Evolutionary conservation across 306 rosid species (phyloP).

Genomic region (Fragaria ananassa): DNA sequence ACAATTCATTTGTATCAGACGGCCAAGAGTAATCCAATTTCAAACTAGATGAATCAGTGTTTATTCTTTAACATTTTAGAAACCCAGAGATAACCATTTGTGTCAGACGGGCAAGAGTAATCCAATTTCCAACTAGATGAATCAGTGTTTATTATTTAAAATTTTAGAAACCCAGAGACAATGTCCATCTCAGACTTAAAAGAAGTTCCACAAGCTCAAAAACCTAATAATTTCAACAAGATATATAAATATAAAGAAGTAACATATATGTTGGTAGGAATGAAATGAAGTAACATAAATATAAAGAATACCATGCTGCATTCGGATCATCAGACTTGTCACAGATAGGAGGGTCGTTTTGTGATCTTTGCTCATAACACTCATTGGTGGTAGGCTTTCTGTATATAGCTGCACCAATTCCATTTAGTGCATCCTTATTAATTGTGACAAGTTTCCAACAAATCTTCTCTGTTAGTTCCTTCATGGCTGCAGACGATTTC

Average conservation of each 20-base stretch:
- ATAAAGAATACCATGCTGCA: slow-evolving; percentile 78
- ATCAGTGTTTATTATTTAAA: neutral
- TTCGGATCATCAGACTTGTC: slow-evolving; percentile 65
- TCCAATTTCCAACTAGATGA: slow-evolving; percentile 5
- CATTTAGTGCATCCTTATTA: slow-evolving; percentile 74
- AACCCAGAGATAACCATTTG: slow-evolving; percentile 19
- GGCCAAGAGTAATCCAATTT: neutral
- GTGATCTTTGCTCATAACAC: slow-evolving; percentile 72
- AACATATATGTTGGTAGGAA: neutral
- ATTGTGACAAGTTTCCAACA: slow-evolving; percentile 86
- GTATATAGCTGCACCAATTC: slow-evolving; percentile 76
- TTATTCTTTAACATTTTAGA: neutral
- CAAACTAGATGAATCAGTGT: slow-evolving; percentile 7
- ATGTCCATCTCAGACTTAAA: neutral
- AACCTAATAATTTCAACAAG: neutral
- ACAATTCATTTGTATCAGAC: slow-evolving; percentile 18
- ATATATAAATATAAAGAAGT: neutral
- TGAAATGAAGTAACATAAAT: neutral
- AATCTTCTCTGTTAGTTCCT: slow-evolving; percentile 61
- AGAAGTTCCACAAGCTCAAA: neutral
- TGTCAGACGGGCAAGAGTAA: neutral
- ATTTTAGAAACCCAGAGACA: neutral
- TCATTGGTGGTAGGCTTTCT: slow-evolving; percentile 80
- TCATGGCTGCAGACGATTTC: slow-evolving; percentile 63
- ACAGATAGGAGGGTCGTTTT: slow-evolving; percentile 76